Evolutionary conservation across 805 yeast genomes (phyloP), one percentile per base, ranked within the genome.

Genomic region (Metschnikowia matae): DNA sequence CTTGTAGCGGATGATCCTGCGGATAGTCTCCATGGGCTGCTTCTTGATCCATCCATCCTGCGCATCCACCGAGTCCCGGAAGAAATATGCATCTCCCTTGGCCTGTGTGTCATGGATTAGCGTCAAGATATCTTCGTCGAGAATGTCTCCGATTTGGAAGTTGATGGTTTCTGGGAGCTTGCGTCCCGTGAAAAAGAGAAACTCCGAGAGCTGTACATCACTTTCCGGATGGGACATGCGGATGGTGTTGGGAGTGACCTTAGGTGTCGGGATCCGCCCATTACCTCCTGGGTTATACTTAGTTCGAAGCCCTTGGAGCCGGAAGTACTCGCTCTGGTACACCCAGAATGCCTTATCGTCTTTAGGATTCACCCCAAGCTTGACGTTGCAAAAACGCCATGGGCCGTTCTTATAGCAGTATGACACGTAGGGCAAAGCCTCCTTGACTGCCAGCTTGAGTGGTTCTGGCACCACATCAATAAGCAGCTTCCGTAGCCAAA

Each of bases 361-460:
- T 39, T 79, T 70, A 0, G 98, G 97, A 66, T 92, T 88, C 37
- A 83, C 74, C 0, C 97, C 97, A 57, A 83, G 82, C 56, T 73
- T 79, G 41, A 90, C 83, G 63, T 85, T 89, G 10, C 94, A 81
- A 52, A 89, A 89, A 59, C 98, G 78, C 96, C 96, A 94, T 0
- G 98, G 99, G 0, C 99, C 99, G 61, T 86, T 87, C 35, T 86
- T 82, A 63, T 83, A 87, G 39, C 89, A 78, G 63, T 83, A 94
- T 0, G 96, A 79, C 0, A 89, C 86, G 63, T 87, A 85, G 0
- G 98, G 96, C 45, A 94, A 65, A 0, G 97, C 95, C 54, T 79
- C 83, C 58, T 86, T 83, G 40, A 92, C 62, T 55, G 61, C 81
- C 61, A 65, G 64, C 58, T 66, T 69, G 55, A 65, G 70, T 49